Conservation (phyloP, 805 yeast genomes). For the Candida caryicola region DNA sequence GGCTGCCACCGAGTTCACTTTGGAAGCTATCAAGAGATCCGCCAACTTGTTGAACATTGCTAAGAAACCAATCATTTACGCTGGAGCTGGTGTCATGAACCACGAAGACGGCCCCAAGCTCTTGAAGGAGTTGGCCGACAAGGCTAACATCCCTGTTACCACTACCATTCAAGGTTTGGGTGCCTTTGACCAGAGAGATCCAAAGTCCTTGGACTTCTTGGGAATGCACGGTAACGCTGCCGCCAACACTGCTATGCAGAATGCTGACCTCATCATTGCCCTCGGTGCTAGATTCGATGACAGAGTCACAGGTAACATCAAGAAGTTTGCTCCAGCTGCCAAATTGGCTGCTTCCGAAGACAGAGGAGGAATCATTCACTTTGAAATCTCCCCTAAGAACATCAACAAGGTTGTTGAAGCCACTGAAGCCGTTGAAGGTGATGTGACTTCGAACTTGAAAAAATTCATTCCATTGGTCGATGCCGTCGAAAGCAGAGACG, state of each 20-base stretch:
- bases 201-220: slow-evolving; percentile 88
- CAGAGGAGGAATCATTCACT: slow-evolving; percentile 95
- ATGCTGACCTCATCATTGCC: slow-evolving; percentile 90
- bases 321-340: slow-evolving; percentile 93
- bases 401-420: slow-evolving; percentile 97
- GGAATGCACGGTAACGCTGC: slow-evolving; percentile 98
- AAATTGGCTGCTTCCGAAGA: slow-evolving; percentile 81
- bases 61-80: slow-evolving; percentile 84
- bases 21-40: slow-evolving; percentile 69
- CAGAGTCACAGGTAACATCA: slow-evolving; percentile 86
- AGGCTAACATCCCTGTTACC: slow-evolving; percentile 92
- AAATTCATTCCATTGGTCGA: slow-evolving; percentile 69
- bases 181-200: slow-evolving; percentile 88
- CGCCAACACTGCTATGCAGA: slow-evolving; percentile 92
- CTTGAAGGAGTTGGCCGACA: slow-evolving; percentile 81
- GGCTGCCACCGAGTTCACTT: slow-evolving; percentile 70
- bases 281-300: slow-evolving; percentile 98
- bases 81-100: slow-evolving; percentile 87
- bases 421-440: slow-evolving; percentile 96
- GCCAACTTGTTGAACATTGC: slow-evolving; percentile 78
- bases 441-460: slow-evolving; percentile 76
- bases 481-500: slow-evolving; percentile 62
- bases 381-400: slow-evolving; percentile 94
- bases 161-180: slow-evolving; percentile 94
- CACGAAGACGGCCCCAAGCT: slow-evolving; percentile 75